These are phyloP conservation scores for Jimgerdemannia flammicorona DNA, from an alignment of 192 early-diverging fungal species.

Conservation along the genomic window DNA sequence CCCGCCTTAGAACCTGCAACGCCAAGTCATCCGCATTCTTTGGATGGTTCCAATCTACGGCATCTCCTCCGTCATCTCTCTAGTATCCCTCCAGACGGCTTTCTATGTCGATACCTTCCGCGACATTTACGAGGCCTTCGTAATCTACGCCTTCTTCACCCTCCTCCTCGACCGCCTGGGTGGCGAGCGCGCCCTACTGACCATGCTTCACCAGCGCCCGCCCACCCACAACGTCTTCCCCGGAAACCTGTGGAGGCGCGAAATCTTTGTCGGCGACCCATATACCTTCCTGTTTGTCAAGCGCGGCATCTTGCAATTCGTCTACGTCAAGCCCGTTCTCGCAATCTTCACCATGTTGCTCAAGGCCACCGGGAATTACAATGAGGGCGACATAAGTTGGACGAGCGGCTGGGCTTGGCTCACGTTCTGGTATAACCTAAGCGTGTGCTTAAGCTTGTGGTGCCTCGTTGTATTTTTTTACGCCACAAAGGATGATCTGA, in stretches of 20 bases:
- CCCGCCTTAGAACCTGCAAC: slow-evolving; percentile 44
- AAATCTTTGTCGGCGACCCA: slow-evolving; percentile 85
- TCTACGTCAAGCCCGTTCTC: slow-evolving; percentile 82
- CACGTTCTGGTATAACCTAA: slow-evolving; percentile 81
- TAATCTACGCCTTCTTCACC: slow-evolving; percentile 93
- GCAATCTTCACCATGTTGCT: slow-evolving; percentile 77
- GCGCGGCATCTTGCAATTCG: slow-evolving; percentile 92
- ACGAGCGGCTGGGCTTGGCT: slow-evolving; percentile 76
- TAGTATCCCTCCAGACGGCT: slow-evolving; percentile 68
- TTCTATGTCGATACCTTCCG: slow-evolving; percentile 89
- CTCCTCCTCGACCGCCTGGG: slow-evolving; percentile 84
- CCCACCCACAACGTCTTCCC: slow-evolving; percentile 82
- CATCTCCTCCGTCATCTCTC: slow-evolving; percentile 71
- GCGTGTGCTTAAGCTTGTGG: slow-evolving; percentile 82
- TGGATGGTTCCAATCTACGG: slow-evolving; percentile 86
- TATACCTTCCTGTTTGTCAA: slow-evolving; percentile 84
- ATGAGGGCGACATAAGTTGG: slow-evolving; percentile 75
- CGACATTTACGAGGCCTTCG: slow-evolving; percentile 95
- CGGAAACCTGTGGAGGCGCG: slow-evolving; percentile 62
- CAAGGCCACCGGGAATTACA: slow-evolving; percentile 67
- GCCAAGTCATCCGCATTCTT: slow-evolving; percentile 63
- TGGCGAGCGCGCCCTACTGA: slow-evolving; percentile 81
- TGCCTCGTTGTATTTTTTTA: slow-evolving; percentile 87
- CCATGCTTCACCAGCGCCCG: slow-evolving; percentile 73
- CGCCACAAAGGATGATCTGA: slow-evolving; percentile 70